Conservation (phyloP, 257 asterid genomes). For the Solanum ossicruentum region DNA sequence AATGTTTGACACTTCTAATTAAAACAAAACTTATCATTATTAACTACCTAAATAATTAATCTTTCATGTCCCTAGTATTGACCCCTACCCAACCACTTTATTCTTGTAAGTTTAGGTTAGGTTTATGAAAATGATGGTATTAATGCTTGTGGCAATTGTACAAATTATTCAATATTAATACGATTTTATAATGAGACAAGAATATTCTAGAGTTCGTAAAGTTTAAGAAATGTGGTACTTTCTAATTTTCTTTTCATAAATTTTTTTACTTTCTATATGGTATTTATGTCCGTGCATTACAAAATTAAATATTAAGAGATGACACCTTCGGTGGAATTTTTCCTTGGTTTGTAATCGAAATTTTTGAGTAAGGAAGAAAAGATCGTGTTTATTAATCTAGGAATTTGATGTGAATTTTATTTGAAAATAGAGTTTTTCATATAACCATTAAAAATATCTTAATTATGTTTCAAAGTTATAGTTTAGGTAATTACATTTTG, state of each 20-base stretch:
- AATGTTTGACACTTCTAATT: neutral
- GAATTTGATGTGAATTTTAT: neutral
- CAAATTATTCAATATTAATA: neutral
- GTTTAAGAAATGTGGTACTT: neutral
- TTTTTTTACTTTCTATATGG: too few relatives aligned
- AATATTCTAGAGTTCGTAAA: neutral
- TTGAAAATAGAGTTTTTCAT: neutral
- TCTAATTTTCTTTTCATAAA: too few relatives aligned
- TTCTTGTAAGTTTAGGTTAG: neutral
- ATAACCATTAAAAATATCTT: too few relatives aligned
- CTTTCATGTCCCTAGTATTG: neutral
- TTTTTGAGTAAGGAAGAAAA: neutral
- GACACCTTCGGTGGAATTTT: rapidly evolving
- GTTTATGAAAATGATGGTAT: neutral
- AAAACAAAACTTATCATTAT: neutral
- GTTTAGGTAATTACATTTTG: too few relatives aligned
- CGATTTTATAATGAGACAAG: neutral
- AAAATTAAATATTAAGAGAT: neutral
- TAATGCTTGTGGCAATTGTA: neutral
- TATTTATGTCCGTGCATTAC: rapidly evolving
- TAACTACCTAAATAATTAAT: neutral
- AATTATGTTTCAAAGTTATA: too few relatives aligned
- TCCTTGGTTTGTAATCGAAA: rapidly evolving
- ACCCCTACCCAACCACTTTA: neutral
- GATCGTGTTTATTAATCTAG: neutral